phyloP scores from a whole-genome alignment of 2,329 filamentous ascomycete genomes.

The Tolypocladium tropicale region DNA sequence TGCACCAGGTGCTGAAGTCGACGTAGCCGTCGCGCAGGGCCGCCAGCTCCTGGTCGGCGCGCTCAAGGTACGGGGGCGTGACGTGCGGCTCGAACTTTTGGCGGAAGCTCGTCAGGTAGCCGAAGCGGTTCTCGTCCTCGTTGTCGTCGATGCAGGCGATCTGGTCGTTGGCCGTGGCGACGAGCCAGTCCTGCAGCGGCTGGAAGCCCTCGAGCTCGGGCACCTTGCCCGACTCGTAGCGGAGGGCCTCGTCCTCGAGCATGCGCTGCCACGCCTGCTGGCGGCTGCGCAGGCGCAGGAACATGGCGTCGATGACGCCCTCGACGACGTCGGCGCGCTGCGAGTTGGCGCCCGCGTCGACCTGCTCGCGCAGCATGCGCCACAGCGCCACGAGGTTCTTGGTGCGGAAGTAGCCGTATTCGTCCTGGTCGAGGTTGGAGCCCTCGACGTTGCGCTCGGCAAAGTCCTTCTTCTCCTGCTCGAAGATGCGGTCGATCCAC shows the following conservation, averaged over 20 bases:
- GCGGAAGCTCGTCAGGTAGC: conserved; percentile 80
- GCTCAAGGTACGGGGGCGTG: conserved; percentile 67
- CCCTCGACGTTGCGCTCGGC: conserved; percentile 63
- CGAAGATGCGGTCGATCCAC: conserved; percentile 92
- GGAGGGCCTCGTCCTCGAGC: conserved; percentile 73
- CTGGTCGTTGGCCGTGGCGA: conserved; percentile 95
- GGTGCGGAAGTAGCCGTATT: conserved; percentile 85
- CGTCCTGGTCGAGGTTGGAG: conserved; percentile 71
- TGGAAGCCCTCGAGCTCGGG: conserved; percentile 59
- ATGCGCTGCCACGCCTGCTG: conserved; percentile 82
- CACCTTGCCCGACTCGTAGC: conserved; percentile 51
- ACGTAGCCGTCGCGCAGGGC: conserved; percentile 83
- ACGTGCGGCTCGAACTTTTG: conserved; percentile 75
- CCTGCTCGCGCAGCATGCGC: conserved; percentile 93
- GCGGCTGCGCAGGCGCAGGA: conserved; percentile 69
- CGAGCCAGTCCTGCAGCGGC: conserved; percentile 86
- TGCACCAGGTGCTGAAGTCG: conserved; percentile 88
- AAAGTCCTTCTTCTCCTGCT: conserved; percentile 73
- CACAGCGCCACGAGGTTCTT: conserved; percentile 90
- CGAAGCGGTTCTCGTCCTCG: conserved; percentile 61
- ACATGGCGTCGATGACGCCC: conserved; percentile 94
- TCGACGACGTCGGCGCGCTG: conserved; percentile 84
- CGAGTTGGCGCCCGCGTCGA: conserved; percentile 74
- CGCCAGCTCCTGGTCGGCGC: conserved; percentile 62
- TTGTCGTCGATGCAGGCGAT: conserved; percentile 96